These are phyloP conservation scores for Annona squamosa DNA, from an alignment of 164 flowering plant genomes.

Conservation along the genomic window DNA sequence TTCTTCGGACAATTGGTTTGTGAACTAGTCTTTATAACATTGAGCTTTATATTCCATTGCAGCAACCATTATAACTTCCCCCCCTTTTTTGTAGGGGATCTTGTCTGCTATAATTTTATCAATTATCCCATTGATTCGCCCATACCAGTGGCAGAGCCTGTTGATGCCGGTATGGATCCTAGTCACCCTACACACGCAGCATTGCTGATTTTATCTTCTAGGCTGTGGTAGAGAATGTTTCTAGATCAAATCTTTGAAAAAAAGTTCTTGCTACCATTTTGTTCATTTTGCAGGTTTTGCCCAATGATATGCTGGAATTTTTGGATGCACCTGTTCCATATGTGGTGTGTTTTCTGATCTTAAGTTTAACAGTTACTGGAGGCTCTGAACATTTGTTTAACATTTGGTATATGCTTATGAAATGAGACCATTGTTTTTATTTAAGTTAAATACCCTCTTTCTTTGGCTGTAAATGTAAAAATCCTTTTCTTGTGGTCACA, in stretches of 20 bases:
- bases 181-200: neutral
- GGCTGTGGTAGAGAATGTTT: neutral
- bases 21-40: too few species aligned
- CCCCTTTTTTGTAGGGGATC: slow-evolving; percentile 52
- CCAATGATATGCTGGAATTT: slow-evolving; percentile 97
- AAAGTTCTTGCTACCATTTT: neutral
- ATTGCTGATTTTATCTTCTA: neutral
- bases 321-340: slow-evolving; percentile 99
- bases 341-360: slow-evolving; percentile 52
- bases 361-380: neutral
- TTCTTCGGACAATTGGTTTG: too few species aligned
- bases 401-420: neutral
- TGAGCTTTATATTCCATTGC: neutral
- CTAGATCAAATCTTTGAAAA: neutral
- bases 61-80: neutral
- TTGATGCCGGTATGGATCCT: slow-evolving; percentile 73
- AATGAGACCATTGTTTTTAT: too few species aligned
- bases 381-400: neutral
- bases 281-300: slow-evolving; percentile 62
- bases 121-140: slow-evolving; percentile 83
- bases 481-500: too few species aligned
- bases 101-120: slow-evolving; percentile 81
- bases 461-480: too few species aligned
- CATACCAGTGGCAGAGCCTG: slow-evolving; percentile 96
- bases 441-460: too few species aligned